Percentiles rank a stretch among this genome's conserved stretches.
Evolutionary conservation across 768 basidiomycete species (phyloP).

Genomic region (Leccinum barrowsii): DNA sequence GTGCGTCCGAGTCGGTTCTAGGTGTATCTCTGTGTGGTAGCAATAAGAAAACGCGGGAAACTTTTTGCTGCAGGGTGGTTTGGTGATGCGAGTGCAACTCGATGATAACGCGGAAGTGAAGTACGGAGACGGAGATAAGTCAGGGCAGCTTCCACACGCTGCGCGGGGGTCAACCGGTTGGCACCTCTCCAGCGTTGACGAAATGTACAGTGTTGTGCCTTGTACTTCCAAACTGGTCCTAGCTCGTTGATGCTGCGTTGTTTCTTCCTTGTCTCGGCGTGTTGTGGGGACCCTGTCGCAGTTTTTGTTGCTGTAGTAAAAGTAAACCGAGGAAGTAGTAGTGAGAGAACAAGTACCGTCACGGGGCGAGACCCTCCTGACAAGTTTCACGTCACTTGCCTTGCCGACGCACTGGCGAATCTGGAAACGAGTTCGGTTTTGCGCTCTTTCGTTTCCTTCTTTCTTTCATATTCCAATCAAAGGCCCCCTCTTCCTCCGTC

Average conservation of each 20-base stretch:
- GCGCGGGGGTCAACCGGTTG: background rate
- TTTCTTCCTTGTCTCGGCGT: slow-evolving; percentile 18
- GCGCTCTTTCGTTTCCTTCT: background rate
- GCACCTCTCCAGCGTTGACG: background rate
- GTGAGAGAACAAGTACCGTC: background rate
- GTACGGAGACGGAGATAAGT: slow-evolving; percentile 20
- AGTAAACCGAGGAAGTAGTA: background rate
- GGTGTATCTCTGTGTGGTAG: background rate
- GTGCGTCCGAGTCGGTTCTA: slow-evolving; percentile 1
- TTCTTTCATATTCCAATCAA: background rate
- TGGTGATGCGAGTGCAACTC: background rate
- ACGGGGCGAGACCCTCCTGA: slow-evolving; percentile 11
- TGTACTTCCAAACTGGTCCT: slow-evolving; percentile 11
- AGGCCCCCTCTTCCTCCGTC: background rate
- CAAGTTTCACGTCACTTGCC: slow-evolving; percentile 20
- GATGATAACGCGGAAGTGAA: slow-evolving; percentile 19
- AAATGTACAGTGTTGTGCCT: slow-evolving; percentile 2
- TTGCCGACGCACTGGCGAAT: slow-evolving; percentile 10
- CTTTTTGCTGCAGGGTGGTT: slow-evolving; percentile 1
- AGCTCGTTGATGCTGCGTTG: slow-evolving; percentile 1
- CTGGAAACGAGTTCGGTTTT: background rate
- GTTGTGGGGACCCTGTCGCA: slow-evolving; percentile 4
- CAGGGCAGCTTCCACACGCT: slow-evolving; percentile 12
- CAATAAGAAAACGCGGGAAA: background rate
- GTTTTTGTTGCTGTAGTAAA: background rate